A percentile compares a stretch with the other conserved stretches of the same genome.
Conservation (phyloP, 1,284 basidiomycete species). For the Microbotryum scabiosae region DNA sequence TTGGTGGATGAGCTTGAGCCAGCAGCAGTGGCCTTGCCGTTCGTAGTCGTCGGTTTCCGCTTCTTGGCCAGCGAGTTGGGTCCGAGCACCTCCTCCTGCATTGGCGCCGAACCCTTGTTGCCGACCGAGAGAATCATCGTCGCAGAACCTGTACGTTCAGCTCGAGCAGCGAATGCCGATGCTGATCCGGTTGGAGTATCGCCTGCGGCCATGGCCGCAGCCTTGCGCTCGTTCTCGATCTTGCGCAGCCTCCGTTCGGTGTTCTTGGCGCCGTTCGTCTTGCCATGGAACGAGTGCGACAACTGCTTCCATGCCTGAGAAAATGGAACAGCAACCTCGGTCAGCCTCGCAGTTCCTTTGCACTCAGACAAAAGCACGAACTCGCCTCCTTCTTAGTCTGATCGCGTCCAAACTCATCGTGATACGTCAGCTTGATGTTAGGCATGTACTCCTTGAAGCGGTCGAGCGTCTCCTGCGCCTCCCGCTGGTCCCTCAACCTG, state of each 20-base stretch:
- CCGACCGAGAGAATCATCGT: constrained; percentile 89
- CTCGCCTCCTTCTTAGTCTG: constrained; percentile 73
- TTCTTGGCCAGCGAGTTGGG: constrained; percentile 9
- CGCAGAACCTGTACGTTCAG: constrained; percentile 84
- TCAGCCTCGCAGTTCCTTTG: too few species aligned
- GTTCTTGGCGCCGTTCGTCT: constrained; percentile 87
- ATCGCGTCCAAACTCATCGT: constrained; percentile 87
- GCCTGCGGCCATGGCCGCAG: constrained; percentile 77
- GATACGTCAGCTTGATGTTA: constrained; percentile 90
- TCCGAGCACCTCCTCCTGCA: constrained; percentile 18
- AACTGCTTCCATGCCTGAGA: constrained; percentile 80
- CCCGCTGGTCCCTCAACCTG: constrained; percentile 77
- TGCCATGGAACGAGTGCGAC: constrained; percentile 92
- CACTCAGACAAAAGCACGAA: neutral
- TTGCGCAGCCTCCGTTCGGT: constrained; percentile 87
- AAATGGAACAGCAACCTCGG: neutral
- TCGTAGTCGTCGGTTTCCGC: constrained; percentile 12
- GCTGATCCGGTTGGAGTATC: constrained; percentile 91
- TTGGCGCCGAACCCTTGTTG: constrained; percentile 57
- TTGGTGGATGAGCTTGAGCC: neutral
- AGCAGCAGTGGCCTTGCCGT: constrained; percentile 20
- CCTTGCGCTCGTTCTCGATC: constrained; percentile 87
- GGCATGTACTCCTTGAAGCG: constrained; percentile 91
- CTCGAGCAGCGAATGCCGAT: constrained; percentile 76
- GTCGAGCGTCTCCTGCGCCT: constrained; percentile 73